Base-by-base conservation (phyloP, 352 stramenopile genomes). In the Pythium periplocum region DNA sequence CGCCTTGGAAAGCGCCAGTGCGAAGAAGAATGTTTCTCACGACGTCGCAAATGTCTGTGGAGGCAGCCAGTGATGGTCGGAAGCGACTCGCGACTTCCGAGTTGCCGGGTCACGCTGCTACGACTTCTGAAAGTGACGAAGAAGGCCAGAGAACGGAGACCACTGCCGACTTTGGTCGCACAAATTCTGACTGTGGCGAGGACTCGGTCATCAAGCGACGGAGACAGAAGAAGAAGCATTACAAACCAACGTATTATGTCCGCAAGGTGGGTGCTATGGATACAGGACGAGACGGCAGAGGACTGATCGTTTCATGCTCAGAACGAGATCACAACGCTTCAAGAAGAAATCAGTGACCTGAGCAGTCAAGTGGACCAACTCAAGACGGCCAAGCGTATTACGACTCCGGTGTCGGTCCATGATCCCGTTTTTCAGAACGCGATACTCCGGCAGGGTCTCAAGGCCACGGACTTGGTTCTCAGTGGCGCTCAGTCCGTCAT, bases 211-310 rank as follows among this genome's bases (percentile, higher is more conserved):
- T 34, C 1, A 57, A 57, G 49, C 17, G 17, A 26, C 17, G 17
- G 17, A 26, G 17, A 26, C 17, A 26, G 17, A 26, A 26, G 17
- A 26, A 26, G 17, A 57, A 53, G 33, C 17, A 26, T 26, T 43
- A 35, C 43, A 62, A 62, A 39, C 48, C 47, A 2, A 62, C 56
- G 36, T 57, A 62, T 40, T 62, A 62, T 32, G 42, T 32, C 5
- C 48, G 56, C 36, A 57, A 57, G 47, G 53, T 60, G 6, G 6
- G 40, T 30, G 10, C 31, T 8, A 42, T 26, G 17, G 17, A 26
- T 26, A 26, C 17, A 26, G 17, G 17, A 26, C 17, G 17, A 26
- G 17, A 26, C 17, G 17, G 17, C 17, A 26, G 17, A 26, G 17
- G 17, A 26, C 17, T 26, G 17, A 26, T 26, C 17, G 17, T 26